Evolutionary conservation across 306 rosid species (phyloP).

Genomic region (Leucaena leucocephala): DNA sequence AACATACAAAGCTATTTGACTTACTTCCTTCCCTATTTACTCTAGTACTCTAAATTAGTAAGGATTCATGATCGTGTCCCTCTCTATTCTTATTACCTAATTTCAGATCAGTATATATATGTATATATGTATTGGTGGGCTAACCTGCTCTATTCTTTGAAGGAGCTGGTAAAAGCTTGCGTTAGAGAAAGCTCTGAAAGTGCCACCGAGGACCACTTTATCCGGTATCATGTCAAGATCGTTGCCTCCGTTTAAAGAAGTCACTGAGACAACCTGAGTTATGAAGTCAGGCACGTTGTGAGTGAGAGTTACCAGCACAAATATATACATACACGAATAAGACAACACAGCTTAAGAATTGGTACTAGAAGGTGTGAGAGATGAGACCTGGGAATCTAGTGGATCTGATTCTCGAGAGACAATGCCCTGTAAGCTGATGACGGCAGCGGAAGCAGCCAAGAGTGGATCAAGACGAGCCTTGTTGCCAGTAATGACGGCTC

Average conservation of each 20-base stretch:
- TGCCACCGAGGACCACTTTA: conserved; percentile 75
- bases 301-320: background rate
- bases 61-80: background rate
- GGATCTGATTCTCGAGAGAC: conserved; percentile 98
- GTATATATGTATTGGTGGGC: background rate
- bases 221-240: conserved; percentile 72
- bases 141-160: conserved; percentile 81
- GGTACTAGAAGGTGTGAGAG: background rate
- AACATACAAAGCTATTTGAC: background rate
- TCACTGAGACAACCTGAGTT: conserved; percentile 80
- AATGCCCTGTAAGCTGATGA: conserved; percentile 89
- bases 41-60: background rate
- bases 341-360: background rate
- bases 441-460: conserved; percentile 84
- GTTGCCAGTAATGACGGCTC: conserved; percentile 67
- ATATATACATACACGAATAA: background rate
- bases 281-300: background rate
- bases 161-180: conserved; percentile 76
- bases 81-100: no score
- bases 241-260: conserved; percentile 79
- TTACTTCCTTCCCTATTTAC: background rate
- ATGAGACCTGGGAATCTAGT: conserved; percentile 77
- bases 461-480: conserved; percentile 37
- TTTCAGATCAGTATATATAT: no score
- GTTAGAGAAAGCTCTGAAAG: conserved; percentile 93